Evolutionary conservation across 441 rosid species (phyloP), one percentile per base, ranked within the genome.

Genomic region (Corymbia calophylla): DNA sequence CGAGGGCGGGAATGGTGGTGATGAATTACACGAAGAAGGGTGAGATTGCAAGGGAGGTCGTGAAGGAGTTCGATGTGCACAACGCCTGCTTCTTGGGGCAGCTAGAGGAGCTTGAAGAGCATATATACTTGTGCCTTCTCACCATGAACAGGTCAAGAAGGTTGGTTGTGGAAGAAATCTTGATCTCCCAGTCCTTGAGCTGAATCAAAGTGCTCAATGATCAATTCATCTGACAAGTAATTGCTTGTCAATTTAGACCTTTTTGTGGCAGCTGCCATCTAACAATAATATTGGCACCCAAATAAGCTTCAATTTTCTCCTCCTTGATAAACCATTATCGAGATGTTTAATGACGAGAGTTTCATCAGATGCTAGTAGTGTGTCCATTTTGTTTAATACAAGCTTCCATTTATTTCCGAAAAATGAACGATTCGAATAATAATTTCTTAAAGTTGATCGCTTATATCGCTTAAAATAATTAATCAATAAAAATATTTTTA

Each of bases 81-180:
- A 93, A 95, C 53, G 88, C 90, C 31, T 82, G 92, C 87, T 96
- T 96, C 90, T 88, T 92, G 92, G 96, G 95, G 89, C 98, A 94
- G 91, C 64, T 96, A 25, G 93, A 93, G 89, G 99, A 97, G 93
- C 97, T 97, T 49, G 99, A 97, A 89, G 93, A 93, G 81, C 95
- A 95, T 87, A 91, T 95, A n/a, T 95, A 91, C 90, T 89, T 96
- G 89, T 95, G 97, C 92, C 95, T 95, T 88, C 97, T 95, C 91
- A 95, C 95, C 44, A 95, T 97, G 27, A 95, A 97, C 90, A 94
- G 95, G 93, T 95, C 95, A 70, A 97, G 98, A 92, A 93, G 95
- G 93, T 94, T 93, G 60, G 93, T 96, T 84, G 88, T 95, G 53
- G 93, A 92, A 51, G 95, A 94, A 90, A 94, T 77, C 51, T 44